A percentile compares a stretch with the other conserved stretches of the same genome.
phyloP scores from a whole-genome alignment of 2,329 filamentous ascomycete genomes.

The Pseudogymnoascus sp. region DNA sequence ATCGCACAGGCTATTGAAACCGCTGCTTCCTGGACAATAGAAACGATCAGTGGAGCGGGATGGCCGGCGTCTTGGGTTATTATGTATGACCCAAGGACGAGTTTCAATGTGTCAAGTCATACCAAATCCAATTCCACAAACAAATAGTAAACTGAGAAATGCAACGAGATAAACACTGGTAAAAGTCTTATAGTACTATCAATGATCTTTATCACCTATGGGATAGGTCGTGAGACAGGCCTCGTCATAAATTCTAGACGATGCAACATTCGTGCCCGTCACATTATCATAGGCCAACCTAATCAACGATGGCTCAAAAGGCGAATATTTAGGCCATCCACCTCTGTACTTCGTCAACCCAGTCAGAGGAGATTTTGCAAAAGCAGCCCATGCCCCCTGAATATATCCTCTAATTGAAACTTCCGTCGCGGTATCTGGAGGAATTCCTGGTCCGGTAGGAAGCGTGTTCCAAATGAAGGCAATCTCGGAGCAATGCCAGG shows the following conservation, averaged over 20 bases:
- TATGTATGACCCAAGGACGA: too few species aligned
- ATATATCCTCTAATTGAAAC: constrained; percentile 31
- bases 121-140: neutral
- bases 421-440: constrained; percentile 27
- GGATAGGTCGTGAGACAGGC: constrained; percentile 18
- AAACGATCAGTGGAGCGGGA: too few species aligned
- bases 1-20: too few species aligned
- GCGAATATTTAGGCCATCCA: constrained; percentile 29
- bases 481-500: constrained; percentile 34
- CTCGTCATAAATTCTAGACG: constrained; percentile 25
- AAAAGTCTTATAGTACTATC: neutral
- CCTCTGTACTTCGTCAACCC: constrained; percentile 30
- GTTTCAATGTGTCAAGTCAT: neutral
- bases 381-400: constrained; percentile 35
- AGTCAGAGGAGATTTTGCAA: constrained; percentile 34
- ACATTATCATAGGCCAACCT: constrained; percentile 28
- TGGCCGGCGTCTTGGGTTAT: too few species aligned
- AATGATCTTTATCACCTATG: neutral
- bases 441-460: constrained; percentile 15
- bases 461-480: constrained; percentile 31
- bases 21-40: too few species aligned
- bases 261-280: constrained; percentile 27
- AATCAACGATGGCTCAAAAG: constrained; percentile 23
- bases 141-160: neutral
- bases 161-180: neutral